Base-by-base conservation (phyloP, 345 rosid genomes). In the Sisymbrium irio region DNA sequence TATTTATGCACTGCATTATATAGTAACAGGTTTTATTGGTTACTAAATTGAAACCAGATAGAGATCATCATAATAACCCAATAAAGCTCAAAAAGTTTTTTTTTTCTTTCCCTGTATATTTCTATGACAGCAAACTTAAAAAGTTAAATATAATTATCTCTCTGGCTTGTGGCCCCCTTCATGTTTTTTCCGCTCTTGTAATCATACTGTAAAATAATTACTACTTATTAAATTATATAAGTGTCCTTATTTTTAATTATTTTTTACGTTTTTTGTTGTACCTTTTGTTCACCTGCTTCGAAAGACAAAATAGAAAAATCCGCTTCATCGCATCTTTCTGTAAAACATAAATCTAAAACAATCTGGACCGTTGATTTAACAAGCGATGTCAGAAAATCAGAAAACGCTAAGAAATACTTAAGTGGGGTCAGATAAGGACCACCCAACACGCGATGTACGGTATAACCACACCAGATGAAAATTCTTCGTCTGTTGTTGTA, bases 341-440 rank as follows among this genome's bases (percentile, higher is more conserved):
- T 40, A 15, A 41, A 25, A 18, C 11, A 36, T 11, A 19, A 44
- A 19, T 1, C 9, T 18, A 25, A 65, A 65, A 49, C 30, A 59
- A 67, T 60, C 30, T 22, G 49, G 20, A 61, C 64, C 69, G 78
- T 67, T 67, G 46, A 51, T 74, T 9, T 2, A 30, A 42, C 7
- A 42, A 25, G 49, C 17, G 41, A 61, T 61, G 49, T 18, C 35
- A 32, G 35, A 32, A 6, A 32, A 6, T 0, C 6, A 1, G 6
- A 32, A 32, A 32, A 6, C 35, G 1, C 8, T 6, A 8, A 32
- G 35, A 50, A 56, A 39, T 55, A 59, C 39, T 18, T 14, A 7
- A 37, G 68, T 75, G 68, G 74, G 75, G 63, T 58, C 69, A 50
- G 78, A 75, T 60, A 20, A 60, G 69, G 79, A 75, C 74, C 63